Conservation (phyloP, 345 rosid species). For the Dipteronia sinensis region DNA sequence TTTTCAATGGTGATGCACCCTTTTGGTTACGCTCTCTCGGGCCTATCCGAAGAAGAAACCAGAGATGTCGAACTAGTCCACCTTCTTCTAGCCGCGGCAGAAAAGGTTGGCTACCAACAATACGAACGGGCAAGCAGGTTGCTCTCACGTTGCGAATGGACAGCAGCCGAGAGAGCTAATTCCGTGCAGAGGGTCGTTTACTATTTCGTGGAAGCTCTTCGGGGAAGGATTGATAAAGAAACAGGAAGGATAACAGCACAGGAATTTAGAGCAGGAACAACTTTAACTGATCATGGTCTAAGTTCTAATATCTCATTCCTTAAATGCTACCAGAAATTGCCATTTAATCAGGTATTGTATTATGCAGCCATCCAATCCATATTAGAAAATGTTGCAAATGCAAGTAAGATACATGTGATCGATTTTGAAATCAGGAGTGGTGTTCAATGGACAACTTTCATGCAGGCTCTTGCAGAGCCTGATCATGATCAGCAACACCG, state of each 20-base stretch:
- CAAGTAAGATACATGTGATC: conserved; percentile 46
- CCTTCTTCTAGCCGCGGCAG: conserved; percentile 55
- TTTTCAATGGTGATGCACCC: conserved; percentile 52
- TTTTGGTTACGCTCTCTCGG: conserved; percentile 42
- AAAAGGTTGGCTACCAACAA: conserved; percentile 52
- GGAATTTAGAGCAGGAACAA: not conserved
- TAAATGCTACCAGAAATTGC: conserved; percentile 27
- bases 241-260: conserved; percentile 25
- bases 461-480: conserved; percentile 48
- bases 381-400: conserved; percentile 35
- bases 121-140: conserved; percentile 52
- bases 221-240: conserved; percentile 39
- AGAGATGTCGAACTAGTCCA: conserved; percentile 53
- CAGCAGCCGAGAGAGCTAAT: conserved; percentile 40
- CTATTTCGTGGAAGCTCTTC: conserved; percentile 50
- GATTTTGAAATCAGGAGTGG: conserved; percentile 61
- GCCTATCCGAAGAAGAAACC: conserved; percentile 50
- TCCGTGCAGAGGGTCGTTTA: conserved; percentile 47
- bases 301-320: conserved; percentile 15
- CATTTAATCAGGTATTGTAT: conserved; percentile 40
- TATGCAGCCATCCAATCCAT: conserved; percentile 48
- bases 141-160: conserved; percentile 50
- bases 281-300: conserved; percentile 12
- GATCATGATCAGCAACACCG: not conserved
- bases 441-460: conserved; percentile 53